A percentile compares a stretch with the other conserved stretches of the same genome.
Conservation (phyloP, 78 protist species). For the Anaeramoeba flamelloides region DNA sequence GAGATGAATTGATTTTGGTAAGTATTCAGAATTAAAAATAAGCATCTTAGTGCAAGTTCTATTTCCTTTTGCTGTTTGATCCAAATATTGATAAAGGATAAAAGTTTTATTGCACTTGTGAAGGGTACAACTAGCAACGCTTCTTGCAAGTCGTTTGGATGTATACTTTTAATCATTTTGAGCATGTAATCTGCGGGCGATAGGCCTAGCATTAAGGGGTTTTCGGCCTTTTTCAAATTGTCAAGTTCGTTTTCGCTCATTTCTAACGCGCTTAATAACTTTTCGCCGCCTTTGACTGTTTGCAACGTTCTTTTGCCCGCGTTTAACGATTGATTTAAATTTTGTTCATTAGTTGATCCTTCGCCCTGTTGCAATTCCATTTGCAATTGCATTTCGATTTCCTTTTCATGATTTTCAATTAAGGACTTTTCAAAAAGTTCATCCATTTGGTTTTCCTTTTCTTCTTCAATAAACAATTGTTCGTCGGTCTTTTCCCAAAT, state of each 20-base stretch:
- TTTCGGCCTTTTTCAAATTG: neutral
- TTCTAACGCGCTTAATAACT: neutral
- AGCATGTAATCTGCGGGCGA: neutral
- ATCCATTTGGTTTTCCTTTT: slow-evolving; percentile 40
- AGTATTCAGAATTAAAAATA: neutral
- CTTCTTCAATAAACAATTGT: slow-evolving; percentile 58
- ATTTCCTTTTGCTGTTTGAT: neutral
- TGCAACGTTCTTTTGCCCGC: neutral
- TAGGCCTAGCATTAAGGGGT: neutral
- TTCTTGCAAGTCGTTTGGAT: neutral
- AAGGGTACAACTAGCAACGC: neutral
- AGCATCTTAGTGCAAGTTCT: neutral
- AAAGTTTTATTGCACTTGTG: neutral
- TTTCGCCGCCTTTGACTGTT: neutral
- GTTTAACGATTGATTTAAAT: no score
- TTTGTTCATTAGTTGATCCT: neutral
- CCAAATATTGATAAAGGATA: neutral
- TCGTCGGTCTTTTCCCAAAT: slow-evolving; percentile 53
- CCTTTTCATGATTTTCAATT: neutral
- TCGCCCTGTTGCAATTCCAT: neutral
- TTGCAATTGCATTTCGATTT: neutral
- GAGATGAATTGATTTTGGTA: neutral
- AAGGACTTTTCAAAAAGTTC: slow-evolving; percentile 16
- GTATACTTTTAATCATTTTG: neutral
- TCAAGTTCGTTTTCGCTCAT: neutral